Evolutionary conservation across 2,329 filamentous ascomycete genomes (phyloP).

Genomic region (Teratosphaeria nubilosa): DNA sequence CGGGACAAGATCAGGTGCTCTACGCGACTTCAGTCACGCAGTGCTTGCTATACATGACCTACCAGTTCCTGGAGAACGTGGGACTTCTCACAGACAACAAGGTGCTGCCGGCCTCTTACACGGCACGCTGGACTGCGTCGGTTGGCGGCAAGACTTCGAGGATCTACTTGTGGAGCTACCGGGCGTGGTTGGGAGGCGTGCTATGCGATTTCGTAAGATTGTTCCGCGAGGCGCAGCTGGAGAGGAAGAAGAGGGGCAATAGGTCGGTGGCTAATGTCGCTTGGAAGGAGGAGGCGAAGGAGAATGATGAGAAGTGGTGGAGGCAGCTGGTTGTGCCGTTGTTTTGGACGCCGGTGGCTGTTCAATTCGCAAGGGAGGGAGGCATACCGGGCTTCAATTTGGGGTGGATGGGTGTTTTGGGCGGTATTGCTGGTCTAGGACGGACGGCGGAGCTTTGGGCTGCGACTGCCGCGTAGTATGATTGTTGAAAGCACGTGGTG

Average conservation of each 20-base stretch:
- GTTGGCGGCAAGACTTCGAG: conserved; percentile 26
- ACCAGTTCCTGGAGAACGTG: conserved; percentile 36
- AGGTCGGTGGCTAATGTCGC: conserved; percentile 13
- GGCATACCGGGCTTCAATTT: conserved; percentile 36
- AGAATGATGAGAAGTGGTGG: conserved; percentile 34
- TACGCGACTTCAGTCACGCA: conserved; percentile 33
- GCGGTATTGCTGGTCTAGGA: conserved; percentile 29
- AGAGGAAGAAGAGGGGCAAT: conserved; percentile 24
- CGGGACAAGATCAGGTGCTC: conserved; percentile 31
- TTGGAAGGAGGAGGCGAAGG: conserved; percentile 26
- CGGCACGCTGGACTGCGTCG: conserved; percentile 23
- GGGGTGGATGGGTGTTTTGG: conserved; percentile 34
- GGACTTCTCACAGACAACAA: conserved; percentile 33
- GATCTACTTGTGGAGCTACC: conserved; percentile 32
- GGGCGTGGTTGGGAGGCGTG: conserved; percentile 34
- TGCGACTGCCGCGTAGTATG: conserved; percentile 15
- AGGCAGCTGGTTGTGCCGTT: conserved; percentile 32
- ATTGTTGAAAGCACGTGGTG: neutral
- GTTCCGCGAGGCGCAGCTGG: conserved; percentile 32
- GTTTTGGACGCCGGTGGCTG: conserved; percentile 35
- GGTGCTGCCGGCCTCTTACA: conserved; percentile 27
- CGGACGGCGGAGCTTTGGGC: conserved; percentile 25
- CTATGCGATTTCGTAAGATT: conserved; percentile 35
- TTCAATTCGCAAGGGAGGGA: conserved; percentile 30
- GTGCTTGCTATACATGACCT: conserved; percentile 32